phyloP scores from a whole-genome alignment of 2,329 filamentous ascomycete genomes.

The Ambrosiella beaveri region DNA sequence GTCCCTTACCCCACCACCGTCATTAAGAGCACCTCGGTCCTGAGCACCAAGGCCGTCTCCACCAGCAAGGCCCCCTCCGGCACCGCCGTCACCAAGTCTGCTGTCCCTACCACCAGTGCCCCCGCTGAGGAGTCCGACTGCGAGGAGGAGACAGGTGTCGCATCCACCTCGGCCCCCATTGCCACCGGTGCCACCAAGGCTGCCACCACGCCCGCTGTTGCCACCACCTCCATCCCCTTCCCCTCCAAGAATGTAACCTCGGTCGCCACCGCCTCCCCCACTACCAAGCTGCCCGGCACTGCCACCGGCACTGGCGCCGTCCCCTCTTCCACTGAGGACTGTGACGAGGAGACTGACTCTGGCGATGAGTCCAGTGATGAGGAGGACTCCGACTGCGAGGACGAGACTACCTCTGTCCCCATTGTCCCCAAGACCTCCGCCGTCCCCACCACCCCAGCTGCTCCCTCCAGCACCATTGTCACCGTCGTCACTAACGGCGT shows the following conservation, averaged over 20 bases:
- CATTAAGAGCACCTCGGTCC: not conserved
- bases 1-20: not conserved
- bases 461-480: not conserved
- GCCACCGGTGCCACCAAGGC: not conserved
- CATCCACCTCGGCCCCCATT: not conserved
- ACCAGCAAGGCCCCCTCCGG: not conserved
- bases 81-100: not conserved
- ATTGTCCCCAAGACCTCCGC: not conserved
- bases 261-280: not conserved
- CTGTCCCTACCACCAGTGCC: not conserved
- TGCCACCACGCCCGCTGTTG: not conserved
- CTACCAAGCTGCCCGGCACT: conserved; percentile 1
- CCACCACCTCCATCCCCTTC: not conserved
- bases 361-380: not conserved
- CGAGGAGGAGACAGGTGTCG: not conserved
- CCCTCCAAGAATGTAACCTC: not conserved
- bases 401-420: not conserved
- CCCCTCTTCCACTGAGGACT: not conserved
- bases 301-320: not conserved
- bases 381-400: conserved; percentile 3
- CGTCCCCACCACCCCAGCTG: not conserved
- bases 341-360: conserved; percentile 1
- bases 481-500: not conserved
- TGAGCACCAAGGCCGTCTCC: not conserved
- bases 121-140: not conserved